These are phyloP conservation scores for Fomitopsis pulvina DNA, from an alignment of 768 basidiomycete species.

Conservation along the genomic window DNA sequence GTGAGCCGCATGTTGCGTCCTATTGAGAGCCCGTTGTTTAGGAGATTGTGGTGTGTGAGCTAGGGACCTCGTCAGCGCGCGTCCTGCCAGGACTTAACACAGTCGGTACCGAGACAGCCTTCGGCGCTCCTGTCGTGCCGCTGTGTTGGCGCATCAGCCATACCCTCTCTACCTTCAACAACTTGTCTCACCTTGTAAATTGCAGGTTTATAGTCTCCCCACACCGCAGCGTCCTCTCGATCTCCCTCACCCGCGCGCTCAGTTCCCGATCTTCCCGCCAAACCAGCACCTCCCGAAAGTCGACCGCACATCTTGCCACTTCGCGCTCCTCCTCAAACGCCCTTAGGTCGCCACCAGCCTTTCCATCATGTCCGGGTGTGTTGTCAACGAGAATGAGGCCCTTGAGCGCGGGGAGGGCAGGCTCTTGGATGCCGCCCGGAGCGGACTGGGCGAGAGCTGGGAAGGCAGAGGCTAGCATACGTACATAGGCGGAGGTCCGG, in stretches of 20 bases:
- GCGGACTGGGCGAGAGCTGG: slow-evolving; percentile 44
- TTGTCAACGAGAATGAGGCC: slow-evolving; percentile 68
- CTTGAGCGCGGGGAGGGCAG: slow-evolving; percentile 52
- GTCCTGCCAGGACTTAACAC: slow-evolving; percentile 20
- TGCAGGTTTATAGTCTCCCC: slow-evolving; percentile 80
- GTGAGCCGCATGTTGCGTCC: slow-evolving; percentile 67
- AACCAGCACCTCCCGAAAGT: slow-evolving; percentile 67
- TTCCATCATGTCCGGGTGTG: slow-evolving; percentile 17
- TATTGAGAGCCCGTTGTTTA: slow-evolving; percentile 72
- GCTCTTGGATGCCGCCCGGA: slow-evolving; percentile 52
- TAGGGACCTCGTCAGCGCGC: slow-evolving; percentile 17
- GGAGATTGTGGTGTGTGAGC: slow-evolving; percentile 73
- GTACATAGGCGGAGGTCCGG: slow-evolving; percentile 57
- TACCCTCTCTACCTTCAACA: neutral
- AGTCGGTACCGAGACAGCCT: slow-evolving; percentile 80
- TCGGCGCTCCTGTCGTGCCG: slow-evolving; percentile 76
- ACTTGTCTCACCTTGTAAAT: slow-evolving; percentile 64
- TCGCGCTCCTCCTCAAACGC: slow-evolving; percentile 34
- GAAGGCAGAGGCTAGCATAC: slow-evolving; percentile 49
- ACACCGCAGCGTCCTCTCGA: slow-evolving; percentile 34
- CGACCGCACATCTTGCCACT: slow-evolving; percentile 45
- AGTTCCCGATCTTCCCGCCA: slow-evolving; percentile 55
- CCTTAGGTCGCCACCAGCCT: slow-evolving; percentile 16
- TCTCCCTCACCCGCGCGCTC: slow-evolving; percentile 34
- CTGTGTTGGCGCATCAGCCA: slow-evolving; percentile 27